These are phyloP conservation scores for Paecilomyces dactylethromorphus DNA, from an alignment of 2,329 filamentous ascomycete genomes.

Conservation along the genomic window DNA sequence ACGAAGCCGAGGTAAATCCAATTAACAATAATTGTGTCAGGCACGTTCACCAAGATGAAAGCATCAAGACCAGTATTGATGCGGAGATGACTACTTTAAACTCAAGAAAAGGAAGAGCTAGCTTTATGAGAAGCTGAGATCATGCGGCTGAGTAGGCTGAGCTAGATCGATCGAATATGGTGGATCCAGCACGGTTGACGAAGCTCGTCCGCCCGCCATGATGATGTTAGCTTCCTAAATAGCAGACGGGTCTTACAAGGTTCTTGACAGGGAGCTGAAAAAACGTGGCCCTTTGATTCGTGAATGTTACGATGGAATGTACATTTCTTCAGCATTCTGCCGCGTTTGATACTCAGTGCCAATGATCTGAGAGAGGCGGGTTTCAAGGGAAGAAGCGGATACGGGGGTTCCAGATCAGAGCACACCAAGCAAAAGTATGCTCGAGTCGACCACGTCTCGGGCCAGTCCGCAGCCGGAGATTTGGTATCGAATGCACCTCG, in stretches of 20 bases:
- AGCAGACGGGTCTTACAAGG: neutral
- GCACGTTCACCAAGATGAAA: neutral
- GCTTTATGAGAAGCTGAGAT: neutral
- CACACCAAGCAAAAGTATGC: neutral
- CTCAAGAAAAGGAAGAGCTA: neutral
- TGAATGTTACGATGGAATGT: neutral
- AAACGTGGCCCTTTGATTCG: neutral
- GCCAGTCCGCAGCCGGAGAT: neutral
- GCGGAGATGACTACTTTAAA: neutral
- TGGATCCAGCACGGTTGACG: neutral
- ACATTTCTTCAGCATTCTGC: neutral
- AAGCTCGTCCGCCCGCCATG: neutral
- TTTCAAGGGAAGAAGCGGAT: neutral
- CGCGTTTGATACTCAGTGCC: neutral
- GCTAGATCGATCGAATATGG: neutral
- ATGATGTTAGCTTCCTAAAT: neutral
- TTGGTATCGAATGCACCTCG: neutral
- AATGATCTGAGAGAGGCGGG: neutral
- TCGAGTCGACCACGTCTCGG: neutral
- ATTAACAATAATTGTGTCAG: neutral
- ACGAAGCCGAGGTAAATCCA: neutral
- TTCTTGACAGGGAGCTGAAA: neutral
- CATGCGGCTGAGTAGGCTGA: neutral
- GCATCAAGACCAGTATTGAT: neutral
- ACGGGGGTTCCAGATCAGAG: no score